These are phyloP conservation scores for Coprinellus micaceus DNA, from an alignment of 768 basidiomycete species.

Conservation along the genomic window DNA sequence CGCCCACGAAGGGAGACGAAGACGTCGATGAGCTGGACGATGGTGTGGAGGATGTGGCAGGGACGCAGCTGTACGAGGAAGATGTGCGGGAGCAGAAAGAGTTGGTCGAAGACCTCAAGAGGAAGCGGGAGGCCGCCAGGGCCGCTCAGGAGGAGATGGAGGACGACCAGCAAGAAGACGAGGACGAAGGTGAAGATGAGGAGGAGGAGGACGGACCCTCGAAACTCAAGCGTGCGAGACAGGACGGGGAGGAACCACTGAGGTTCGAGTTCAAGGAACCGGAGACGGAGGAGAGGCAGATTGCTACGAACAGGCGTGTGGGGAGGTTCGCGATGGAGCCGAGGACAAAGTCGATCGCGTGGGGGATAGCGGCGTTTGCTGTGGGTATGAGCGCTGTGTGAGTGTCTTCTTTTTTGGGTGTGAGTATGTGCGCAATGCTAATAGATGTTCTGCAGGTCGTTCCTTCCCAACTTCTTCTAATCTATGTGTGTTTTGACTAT, in stretches of 20 bases:
- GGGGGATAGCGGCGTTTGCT: slow-evolving; percentile 83
- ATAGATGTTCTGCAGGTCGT: slow-evolving; percentile 50
- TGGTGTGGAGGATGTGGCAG: slow-evolving; percentile 40
- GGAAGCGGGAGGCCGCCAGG: slow-evolving; percentile 44
- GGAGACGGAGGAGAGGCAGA: slow-evolving; percentile 49
- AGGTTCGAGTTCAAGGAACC: slow-evolving; percentile 69
- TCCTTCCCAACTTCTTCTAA: slow-evolving; percentile 63
- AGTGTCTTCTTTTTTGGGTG: too few species aligned
- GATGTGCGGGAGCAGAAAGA: slow-evolving; percentile 78
- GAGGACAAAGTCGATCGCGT: slow-evolving; percentile 70
- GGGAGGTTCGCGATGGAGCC: slow-evolving; percentile 56
- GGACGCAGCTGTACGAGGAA: slow-evolving; percentile 58
- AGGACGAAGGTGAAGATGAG: slow-evolving; percentile 21
- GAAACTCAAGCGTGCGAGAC: slow-evolving; percentile 50
- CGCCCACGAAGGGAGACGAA: slow-evolving; percentile 57
- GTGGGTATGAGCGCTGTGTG: slow-evolving; percentile 79
- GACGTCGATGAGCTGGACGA: slow-evolving; percentile 56
- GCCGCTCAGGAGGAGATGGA: slow-evolving; percentile 1
- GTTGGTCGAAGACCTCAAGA: slow-evolving; percentile 69
- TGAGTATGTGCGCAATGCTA: too few species aligned
- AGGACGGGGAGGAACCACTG: slow-evolving; percentile 49
- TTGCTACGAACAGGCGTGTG: slow-evolving; percentile 61
- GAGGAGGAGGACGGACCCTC: slow-evolving; percentile 37
- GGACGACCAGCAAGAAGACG: slow-evolving; percentile 19
- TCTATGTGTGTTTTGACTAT: too few species aligned